Percentiles rank a stretch among this genome's conserved stretches.
Evolutionary conservation across 1,284 basidiomycete genomes (phyloP).

Genomic region (Volvariella surrecta): DNA sequence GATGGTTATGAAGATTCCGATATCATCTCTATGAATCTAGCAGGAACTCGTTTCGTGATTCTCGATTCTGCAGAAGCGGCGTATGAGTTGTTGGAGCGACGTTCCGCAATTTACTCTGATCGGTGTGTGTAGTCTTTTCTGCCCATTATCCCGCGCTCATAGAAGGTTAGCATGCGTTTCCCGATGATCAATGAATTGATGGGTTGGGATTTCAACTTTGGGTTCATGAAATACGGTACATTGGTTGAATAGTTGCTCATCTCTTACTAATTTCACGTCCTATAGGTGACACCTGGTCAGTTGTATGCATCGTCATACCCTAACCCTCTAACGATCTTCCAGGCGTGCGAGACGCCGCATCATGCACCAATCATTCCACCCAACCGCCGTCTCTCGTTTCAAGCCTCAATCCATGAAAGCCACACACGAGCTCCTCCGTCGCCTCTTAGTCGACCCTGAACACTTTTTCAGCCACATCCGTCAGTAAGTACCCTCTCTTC

Average conservation of each 20-base stretch:
- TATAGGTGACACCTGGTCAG: too few relatives aligned
- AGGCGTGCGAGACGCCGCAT: slow-evolving; percentile 14
- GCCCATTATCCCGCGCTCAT: not conserved
- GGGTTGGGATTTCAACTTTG: slow-evolving; percentile 35
- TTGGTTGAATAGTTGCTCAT: not conserved
- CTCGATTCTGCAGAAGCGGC: slow-evolving; percentile 22
- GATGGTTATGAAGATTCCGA: slow-evolving; percentile 2
- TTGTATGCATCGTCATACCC: too few relatives aligned
- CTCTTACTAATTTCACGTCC: not conserved
- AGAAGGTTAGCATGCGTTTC: not conserved
- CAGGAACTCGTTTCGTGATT: slow-evolving; percentile 13
- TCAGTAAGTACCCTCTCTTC: slow-evolving; percentile 12
- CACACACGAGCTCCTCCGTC: slow-evolving; percentile 14
- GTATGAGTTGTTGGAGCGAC: slow-evolving; percentile 22
- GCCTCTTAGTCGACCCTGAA: slow-evolving; percentile 16
- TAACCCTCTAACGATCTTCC: too few relatives aligned
- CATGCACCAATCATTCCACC: slow-evolving; percentile 18
- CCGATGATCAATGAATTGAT: slow-evolving; percentile 21
- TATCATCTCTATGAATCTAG: slow-evolving; percentile 4
- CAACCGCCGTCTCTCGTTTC: slow-evolving; percentile 11
- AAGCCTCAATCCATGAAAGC: slow-evolving; percentile 14
- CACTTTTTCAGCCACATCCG: slow-evolving; percentile 15
- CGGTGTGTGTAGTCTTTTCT: slow-evolving; percentile 8
- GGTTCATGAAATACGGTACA: slow-evolving; percentile 21
- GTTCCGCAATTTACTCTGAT: slow-evolving; percentile 24